phyloP scores from a whole-genome alignment of 2,329 filamentous ascomycete genomes.

The Canariomyces notabilis region DNA sequence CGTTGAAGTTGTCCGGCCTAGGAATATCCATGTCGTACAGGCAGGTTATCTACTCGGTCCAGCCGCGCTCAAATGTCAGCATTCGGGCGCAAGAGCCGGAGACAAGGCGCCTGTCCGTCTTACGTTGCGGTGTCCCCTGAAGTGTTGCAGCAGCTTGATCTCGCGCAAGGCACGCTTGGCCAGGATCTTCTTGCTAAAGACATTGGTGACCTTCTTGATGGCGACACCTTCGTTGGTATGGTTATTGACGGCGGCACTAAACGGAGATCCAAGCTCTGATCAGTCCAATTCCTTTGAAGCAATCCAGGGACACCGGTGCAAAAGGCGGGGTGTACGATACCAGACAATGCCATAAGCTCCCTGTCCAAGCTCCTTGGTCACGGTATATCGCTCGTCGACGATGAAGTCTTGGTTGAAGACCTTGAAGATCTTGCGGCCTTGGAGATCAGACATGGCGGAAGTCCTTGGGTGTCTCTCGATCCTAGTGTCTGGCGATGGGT shows the following conservation, averaged over 20 bases:
- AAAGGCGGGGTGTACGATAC: conserved; percentile 45
- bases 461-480: not conserved
- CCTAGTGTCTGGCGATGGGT: not conserved
- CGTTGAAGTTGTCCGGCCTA: conserved; percentile 94
- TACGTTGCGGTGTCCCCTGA: conserved; percentile 83
- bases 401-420: conserved; percentile 99
- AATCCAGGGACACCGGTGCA: too few relatives aligned
- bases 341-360: conserved; percentile 99
- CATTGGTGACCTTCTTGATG: conserved; percentile 99
- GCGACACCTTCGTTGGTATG: conserved; percentile 90
- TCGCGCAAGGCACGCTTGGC: conserved; percentile 96
- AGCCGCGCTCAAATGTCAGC: not conserved
- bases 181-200: conserved; percentile 99
- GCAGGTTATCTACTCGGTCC: conserved; percentile 74
- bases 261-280: conserved; percentile 15
- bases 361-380: conserved; percentile 97
- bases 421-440: conserved; percentile 84
- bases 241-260: conserved; percentile 85
- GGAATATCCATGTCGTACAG: conserved; percentile 99
- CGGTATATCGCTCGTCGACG: conserved; percentile 95
- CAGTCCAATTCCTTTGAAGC: not conserved
- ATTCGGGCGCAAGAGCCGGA: not conserved
- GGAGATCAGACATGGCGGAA: conserved; percentile 32
- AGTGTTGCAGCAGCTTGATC: conserved; percentile 98
- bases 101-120: conserved; percentile 32